Conservation (phyloP, 495 filamentous ascomycete species). For the Aspergillus cristatus region DNA sequence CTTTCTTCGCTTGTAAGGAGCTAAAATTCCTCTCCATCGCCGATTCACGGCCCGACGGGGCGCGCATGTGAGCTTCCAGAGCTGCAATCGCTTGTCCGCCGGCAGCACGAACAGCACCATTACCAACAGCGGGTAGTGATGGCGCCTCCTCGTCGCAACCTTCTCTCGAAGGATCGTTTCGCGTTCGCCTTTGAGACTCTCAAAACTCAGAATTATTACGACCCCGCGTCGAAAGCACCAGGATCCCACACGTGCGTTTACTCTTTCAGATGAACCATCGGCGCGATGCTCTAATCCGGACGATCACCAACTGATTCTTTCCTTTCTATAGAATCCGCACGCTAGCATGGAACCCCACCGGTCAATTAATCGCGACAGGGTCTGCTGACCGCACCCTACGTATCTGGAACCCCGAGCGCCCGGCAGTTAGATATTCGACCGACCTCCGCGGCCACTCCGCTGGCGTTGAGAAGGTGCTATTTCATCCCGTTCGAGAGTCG, state of each 20-base stretch:
- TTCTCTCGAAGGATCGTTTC: constrained; percentile 56
- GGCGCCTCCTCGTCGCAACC: constrained; percentile 47
- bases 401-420: constrained; percentile 87
- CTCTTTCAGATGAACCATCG: constrained; percentile 1
- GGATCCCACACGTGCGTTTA: constrained; percentile 44
- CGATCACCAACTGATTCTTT: too few relatives aligned
- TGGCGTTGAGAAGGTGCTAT: constrained; percentile 76
- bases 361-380: constrained; percentile 80
- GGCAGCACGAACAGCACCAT: constrained; percentile 2
- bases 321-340: constrained; percentile 46
- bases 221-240: constrained; percentile 42
- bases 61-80: constrained; percentile 5
- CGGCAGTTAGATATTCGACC: constrained; percentile 69
- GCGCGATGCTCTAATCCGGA: neutral
- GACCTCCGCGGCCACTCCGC: constrained; percentile 75
- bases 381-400: constrained; percentile 72
- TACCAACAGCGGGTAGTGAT: constrained; percentile 21
- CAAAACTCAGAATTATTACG: constrained; percentile 55
- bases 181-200: constrained; percentile 44
- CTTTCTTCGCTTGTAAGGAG: too few relatives aligned
- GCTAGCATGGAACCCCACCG: constrained; percentile 83
- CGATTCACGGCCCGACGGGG: constrained; percentile 10
- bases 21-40: neutral
- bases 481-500: constrained; percentile 80
- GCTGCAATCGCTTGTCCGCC: constrained; percentile 10